Percentiles rank a stretch among this genome's conserved stretches.
phyloP scores from a whole-genome alignment of 768 basidiomycete genomes.

The Amanita pallidorosea region DNA sequence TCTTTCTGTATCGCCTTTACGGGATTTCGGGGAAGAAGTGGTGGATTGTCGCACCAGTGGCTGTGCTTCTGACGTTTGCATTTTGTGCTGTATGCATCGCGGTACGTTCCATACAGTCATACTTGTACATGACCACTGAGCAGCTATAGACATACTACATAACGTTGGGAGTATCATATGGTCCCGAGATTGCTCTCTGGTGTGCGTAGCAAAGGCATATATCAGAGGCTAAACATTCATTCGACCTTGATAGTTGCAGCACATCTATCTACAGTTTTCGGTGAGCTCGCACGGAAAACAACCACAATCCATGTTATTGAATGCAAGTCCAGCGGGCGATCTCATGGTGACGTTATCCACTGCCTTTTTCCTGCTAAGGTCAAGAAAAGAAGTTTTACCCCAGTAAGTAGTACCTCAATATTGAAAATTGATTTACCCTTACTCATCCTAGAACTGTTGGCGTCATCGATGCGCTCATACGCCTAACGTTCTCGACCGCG shows the following conservation, averaged over 20 bases:
- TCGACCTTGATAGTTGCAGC: slow-evolving; percentile 13
- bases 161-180: slow-evolving; percentile 8
- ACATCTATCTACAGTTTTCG: slow-evolving; percentile 17
- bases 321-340: slow-evolving; percentile 16
- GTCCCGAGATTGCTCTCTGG: slow-evolving; percentile 14
- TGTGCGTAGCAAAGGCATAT: slow-evolving; percentile 12
- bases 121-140: background rate
- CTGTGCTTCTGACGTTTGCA: slow-evolving; percentile 15
- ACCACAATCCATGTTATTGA: background rate
- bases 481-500: slow-evolving; percentile 20
- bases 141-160: slow-evolving; percentile 18
- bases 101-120: slow-evolving; percentile 10
- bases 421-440: background rate
- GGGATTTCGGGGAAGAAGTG: slow-evolving; percentile 14
- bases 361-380: slow-evolving; percentile 18
- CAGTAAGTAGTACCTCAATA: slow-evolving; percentile 11
- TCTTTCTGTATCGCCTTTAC: slow-evolving; percentile 20
- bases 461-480: slow-evolving; percentile 17
- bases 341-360: slow-evolving; percentile 16
- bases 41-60: slow-evolving; percentile 15
- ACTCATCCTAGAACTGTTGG: slow-evolving; percentile 13
- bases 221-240: background rate
- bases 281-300: slow-evolving; percentile 6
- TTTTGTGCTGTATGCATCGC: slow-evolving; percentile 16
- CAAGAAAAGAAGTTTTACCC: slow-evolving; percentile 17